phyloP scores from a whole-genome alignment of 208 protist species.

The Herpetomonas samuelpessoai region DNA sequence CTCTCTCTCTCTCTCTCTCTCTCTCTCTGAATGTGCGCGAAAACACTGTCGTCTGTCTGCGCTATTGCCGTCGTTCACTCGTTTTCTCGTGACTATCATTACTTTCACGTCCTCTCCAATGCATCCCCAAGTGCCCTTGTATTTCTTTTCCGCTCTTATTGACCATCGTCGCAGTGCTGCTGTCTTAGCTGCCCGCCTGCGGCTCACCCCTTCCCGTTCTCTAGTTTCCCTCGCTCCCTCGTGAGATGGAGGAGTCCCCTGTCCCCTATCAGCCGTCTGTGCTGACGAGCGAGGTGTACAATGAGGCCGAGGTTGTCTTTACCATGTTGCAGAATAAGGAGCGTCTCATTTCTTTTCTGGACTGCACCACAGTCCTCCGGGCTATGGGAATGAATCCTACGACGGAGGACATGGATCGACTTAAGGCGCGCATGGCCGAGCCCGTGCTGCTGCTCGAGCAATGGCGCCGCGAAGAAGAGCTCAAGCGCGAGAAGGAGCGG shows the following conservation, averaged over 20 bases:
- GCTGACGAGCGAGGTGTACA: constrained; percentile 89
- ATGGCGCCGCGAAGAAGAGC: constrained; percentile 84
- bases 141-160: too few species aligned
- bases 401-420: constrained; percentile 73
- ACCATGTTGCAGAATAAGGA: constrained; percentile 84
- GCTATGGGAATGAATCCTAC: constrained; percentile 92
- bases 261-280: constrained; percentile 45
- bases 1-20: too few species aligned
- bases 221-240: neutral
- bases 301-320: constrained; percentile 78
- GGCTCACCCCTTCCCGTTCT: neutral
- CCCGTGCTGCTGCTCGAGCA: constrained; percentile 75
- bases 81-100: too few species aligned
- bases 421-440: constrained; percentile 72
- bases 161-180: too few species aligned
- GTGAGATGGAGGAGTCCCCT: constrained; percentile 7
- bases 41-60: too few species aligned
- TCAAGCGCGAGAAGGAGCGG: constrained; percentile 74
- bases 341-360: constrained; percentile 86
- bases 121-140: too few species aligned
- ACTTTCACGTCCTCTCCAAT: too few species aligned
- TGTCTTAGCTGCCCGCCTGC: too few species aligned
- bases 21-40: too few species aligned
- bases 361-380: constrained; percentile 87
- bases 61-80: too few species aligned